These are phyloP conservation scores for Yamadazyma scolyti DNA, from an alignment of 805 yeast species.

Conservation along the genomic window DNA sequence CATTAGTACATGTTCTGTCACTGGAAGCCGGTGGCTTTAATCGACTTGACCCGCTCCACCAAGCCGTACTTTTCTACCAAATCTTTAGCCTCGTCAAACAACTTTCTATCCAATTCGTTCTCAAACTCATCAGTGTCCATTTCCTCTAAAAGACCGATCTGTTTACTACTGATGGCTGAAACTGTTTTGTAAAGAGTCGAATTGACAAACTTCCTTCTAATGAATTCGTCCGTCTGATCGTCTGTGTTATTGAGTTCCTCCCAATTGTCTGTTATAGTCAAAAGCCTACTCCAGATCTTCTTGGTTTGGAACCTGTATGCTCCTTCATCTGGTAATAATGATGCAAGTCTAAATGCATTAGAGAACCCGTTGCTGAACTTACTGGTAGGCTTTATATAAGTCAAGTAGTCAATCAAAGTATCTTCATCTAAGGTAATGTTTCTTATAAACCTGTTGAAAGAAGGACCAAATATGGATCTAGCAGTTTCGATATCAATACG, in stretches of 20 bases:
- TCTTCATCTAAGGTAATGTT: slow-evolving; percentile 37
- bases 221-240: slow-evolving; percentile 38
- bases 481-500: slow-evolving; percentile 9
- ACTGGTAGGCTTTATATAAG: slow-evolving; percentile 35
- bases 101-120: slow-evolving; percentile 8
- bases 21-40: slow-evolving; percentile 16
- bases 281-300: slow-evolving; percentile 56
- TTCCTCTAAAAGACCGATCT: slow-evolving; percentile 10
- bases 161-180: slow-evolving; percentile 17
- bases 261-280: slow-evolving; percentile 53
- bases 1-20: no score
- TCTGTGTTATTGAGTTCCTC: slow-evolving; percentile 28
- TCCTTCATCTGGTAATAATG: slow-evolving; percentile 29
- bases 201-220: slow-evolving; percentile 34
- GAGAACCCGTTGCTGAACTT: slow-evolving; percentile 21
- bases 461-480: slow-evolving; percentile 15
- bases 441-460: slow-evolving; percentile 27
- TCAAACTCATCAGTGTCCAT: slow-evolving; percentile 5
- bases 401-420: slow-evolving; percentile 52
- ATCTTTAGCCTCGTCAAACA: slow-evolving; percentile 4
- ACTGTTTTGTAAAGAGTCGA: slow-evolving; percentile 46
- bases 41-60: slow-evolving; percentile 17
- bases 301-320: slow-evolving; percentile 17
- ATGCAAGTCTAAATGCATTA: slow-evolving; percentile 50
- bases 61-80: slow-evolving; percentile 8